Base-by-base conservation (phyloP, 176 grass and related monocot species). In the Ananas comosus region DNA sequence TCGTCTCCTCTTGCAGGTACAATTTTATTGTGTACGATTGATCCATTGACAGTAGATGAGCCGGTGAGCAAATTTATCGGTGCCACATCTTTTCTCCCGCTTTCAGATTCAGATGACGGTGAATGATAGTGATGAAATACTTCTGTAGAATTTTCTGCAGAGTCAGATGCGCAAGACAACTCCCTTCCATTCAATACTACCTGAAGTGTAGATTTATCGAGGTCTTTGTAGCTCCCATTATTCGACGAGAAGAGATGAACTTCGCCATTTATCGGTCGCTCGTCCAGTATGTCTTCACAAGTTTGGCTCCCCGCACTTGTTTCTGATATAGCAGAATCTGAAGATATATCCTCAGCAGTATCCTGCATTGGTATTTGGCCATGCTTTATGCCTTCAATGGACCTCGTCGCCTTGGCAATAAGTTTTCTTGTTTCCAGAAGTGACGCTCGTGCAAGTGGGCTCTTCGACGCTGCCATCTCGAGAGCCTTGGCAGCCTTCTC, bases 201-300 rank as follows among this genome's bases (percentile, higher is more conserved):
- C 18, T 23, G 51, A 2, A 77, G 50, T 56, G 64, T 42, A 24
- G 76, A 73, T 50, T 61, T 53, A 50, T 82, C 64, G 12, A 80
- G 67, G 70, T 58, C 59, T 9, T 49, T 77, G 51, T 74, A 59
- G 66, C 76, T 80, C 21, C 21, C 54, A 68, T 76, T 72, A 64
- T 51, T 71, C 52, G 66, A 52, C 64, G 69, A 10, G 0, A 59
- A 51, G 58, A 68, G 49, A 51, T 71, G 67, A 27, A 27, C 25
- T 12, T 67, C 63, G 49, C 88, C 86, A 80, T 96, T 91, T 47
- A 91, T 69, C 53, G 19, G 70, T 77, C 65, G 75, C 59, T 68
- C 64, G 49, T 78, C 76, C 68, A 69, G 79, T 23, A 80, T 42
- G 11, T 65, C 74, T 29, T 61, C 8, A 48, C 51, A 29, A 56